Base-by-base conservation (phyloP, 2,329 filamentous ascomycete genomes). In the Magnaporthiopsis incrustans region DNA sequence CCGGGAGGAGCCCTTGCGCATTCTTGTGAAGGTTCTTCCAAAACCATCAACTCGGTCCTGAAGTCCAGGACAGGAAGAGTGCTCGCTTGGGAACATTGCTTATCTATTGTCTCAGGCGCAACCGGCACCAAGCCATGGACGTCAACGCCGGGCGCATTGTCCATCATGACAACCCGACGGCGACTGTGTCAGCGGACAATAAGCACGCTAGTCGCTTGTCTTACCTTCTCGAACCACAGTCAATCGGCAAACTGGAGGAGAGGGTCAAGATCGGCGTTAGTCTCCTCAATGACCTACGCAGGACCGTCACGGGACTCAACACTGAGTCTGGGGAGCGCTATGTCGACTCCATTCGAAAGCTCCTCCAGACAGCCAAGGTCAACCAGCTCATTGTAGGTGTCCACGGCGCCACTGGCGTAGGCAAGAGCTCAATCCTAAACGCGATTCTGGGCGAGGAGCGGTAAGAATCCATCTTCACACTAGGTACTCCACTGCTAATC, bases 361-460 rank as follows among this genome's bases (percentile, higher is more conserved):
- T 61, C 3, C 38, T 74, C 33, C 71, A 75, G 3, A 75, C 77
- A 62, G 73, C 76, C 3, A 69, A 70, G 6, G 73, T 72, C 26
- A 69, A 68, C 2, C 74, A 71, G 32, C 79, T 78, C 1, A 76
- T 87, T 0, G 77, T 88, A 25, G 85, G 85, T 7, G 81, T 89
- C 1, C 80, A 86, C 3, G 86, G 85, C 0, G 84, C 81, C 63
- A 88, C 86, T 0, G 85, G 85, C 0, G 81, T 82, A 1, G 86
- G 86, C 0, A 89, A 89, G 69, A 84, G 80, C 26, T 85, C 82
- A 1, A 75, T 88, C 0, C 86, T 89, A 71, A 89, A 88, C 68
- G 85, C 85, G 0, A 69, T 89, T 44, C 75, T 88, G 0, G 84
- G 87, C 35, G 83, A 88, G 68, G 83, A 88, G 67, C 76, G 79